These are phyloP conservation scores for Talaromyces sp. DNA, from an alignment of 2,329 filamentous ascomycete species.

Conservation along the genomic window DNA sequence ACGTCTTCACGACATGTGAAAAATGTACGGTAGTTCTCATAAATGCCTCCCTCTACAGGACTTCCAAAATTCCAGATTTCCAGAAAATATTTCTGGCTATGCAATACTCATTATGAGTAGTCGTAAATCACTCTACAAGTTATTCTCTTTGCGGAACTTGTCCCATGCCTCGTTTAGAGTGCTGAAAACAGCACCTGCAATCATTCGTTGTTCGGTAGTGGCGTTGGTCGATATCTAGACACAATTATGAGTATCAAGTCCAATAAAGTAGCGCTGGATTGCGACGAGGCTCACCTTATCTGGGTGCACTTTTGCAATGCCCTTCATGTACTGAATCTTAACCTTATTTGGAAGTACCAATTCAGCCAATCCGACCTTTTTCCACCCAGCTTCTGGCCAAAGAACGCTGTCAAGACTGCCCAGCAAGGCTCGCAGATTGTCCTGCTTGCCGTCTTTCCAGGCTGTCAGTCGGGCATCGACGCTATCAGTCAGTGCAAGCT, in stretches of 20 bases:
- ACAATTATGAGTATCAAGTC: background rate
- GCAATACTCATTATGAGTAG: background rate
- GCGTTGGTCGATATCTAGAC: slow-evolving; percentile 55
- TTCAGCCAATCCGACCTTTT: slow-evolving; percentile 92
- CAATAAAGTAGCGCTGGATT: background rate
- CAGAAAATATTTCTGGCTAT: background rate
- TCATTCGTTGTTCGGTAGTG: slow-evolving; percentile 64
- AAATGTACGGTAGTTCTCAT: background rate
- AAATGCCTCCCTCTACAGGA: background rate
- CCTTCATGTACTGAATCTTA: slow-evolving; percentile 98
- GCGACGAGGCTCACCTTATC: slow-evolving; percentile 68
- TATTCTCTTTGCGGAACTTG: slow-evolving; percentile 61
- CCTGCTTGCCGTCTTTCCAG: slow-evolving; percentile 88
- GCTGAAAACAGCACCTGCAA: slow-evolving; percentile 60
- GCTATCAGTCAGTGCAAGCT: slow-evolving; percentile 78
- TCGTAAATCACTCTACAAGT: slow-evolving; percentile 33
- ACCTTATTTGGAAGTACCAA: slow-evolving; percentile 89
- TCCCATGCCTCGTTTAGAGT: slow-evolving; percentile 64
- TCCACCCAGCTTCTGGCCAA: slow-evolving; percentile 92
- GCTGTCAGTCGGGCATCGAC: slow-evolving; percentile 72
- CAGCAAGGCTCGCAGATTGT: slow-evolving; percentile 83
- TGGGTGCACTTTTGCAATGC: slow-evolving; percentile 95
- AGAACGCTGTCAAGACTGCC: slow-evolving; percentile 83
- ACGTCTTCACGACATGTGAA: background rate
- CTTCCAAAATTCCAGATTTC: background rate